Conservation (phyloP, 2,329 filamentous ascomycete genomes). For the Raffaelea ambrosiae region DNA sequence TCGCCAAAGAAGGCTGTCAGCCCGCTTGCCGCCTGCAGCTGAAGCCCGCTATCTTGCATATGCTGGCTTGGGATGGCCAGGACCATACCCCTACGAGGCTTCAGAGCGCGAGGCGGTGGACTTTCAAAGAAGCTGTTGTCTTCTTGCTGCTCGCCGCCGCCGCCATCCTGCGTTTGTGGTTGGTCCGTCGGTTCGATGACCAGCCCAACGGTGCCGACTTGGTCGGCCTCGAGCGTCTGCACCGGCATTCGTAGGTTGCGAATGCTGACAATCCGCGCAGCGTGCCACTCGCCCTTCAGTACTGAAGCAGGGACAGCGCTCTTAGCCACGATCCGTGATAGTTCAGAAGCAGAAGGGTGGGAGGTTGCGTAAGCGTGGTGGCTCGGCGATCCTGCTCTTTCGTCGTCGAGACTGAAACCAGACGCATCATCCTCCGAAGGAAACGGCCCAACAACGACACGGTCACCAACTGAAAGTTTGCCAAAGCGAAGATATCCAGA, state of each 20-base stretch:
- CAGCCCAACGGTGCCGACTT: constrained; percentile 84
- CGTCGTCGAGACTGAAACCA: constrained; percentile 34
- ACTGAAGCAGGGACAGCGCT: constrained; percentile 42
- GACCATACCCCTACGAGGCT: constrained; percentile 74
- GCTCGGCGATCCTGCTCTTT: constrained; percentile 36
- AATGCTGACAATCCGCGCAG: constrained; percentile 73
- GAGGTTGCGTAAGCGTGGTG: constrained; percentile 43
- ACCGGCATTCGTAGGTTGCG: constrained; percentile 83
- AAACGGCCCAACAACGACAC: constrained; percentile 72
- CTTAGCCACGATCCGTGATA: constrained; percentile 42
- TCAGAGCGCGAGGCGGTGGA: constrained; percentile 19
- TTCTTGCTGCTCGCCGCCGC: too few species aligned
- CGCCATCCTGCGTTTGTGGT: not conserved
- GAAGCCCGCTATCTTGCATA: constrained; percentile 46
- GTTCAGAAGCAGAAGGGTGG: constrained; percentile 44
- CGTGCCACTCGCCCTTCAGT: constrained; percentile 65
- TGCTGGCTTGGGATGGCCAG: constrained; percentile 55
- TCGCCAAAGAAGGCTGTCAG: constrained; percentile 65
- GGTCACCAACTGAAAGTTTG: constrained; percentile 66
- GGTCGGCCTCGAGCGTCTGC: constrained; percentile 62
- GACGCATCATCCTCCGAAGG: constrained; percentile 45
- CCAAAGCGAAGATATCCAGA: constrained; percentile 81
- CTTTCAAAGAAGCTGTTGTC: not conserved
- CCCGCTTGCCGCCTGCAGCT: constrained; percentile 57
- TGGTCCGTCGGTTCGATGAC: constrained; percentile 21